Evolutionary conservation across 768 basidiomycete species (phyloP).

Genomic region (Lyophyllum decastes): DNA sequence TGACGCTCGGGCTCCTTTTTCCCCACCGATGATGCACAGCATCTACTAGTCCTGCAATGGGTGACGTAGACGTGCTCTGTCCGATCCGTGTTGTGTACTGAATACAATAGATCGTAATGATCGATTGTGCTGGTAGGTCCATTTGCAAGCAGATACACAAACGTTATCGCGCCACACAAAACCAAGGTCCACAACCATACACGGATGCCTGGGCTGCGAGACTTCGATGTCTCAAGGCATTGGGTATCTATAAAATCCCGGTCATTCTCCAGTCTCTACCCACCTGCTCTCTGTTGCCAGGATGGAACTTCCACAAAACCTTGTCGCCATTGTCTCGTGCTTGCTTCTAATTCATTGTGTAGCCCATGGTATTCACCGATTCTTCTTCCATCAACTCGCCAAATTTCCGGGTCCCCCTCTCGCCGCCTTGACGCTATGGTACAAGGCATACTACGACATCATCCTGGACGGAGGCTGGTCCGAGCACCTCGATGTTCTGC

Average conservation of each 20-base stretch:
- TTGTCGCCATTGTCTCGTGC: neutral
- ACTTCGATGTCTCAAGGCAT: neutral
- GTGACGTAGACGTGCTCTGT: neutral
- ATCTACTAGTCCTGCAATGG: neutral
- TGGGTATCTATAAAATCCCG: neutral
- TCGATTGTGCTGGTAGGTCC: neutral
- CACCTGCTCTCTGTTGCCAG: neutral
- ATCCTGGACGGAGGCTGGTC: slow-evolving; percentile 38
- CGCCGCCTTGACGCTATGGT: slow-evolving; percentile 33
- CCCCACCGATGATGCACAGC: neutral
- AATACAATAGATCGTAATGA: neutral
- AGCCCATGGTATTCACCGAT: slow-evolving; percentile 14
- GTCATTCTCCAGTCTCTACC: neutral
- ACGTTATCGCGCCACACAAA: slow-evolving; percentile 2
- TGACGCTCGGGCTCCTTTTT: neutral
- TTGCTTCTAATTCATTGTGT: neutral
- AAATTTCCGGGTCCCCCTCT: slow-evolving; percentile 34
- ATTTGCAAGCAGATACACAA: neutral
- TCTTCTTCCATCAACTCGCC: slow-evolving; percentile 28
- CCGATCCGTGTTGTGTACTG: neutral
- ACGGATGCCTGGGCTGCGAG: neutral
- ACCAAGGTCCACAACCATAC: neutral
- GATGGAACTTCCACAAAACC: neutral
- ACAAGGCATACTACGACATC: slow-evolving; percentile 36
- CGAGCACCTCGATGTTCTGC: slow-evolving; percentile 35